phyloP scores from a whole-genome alignment of 2,329 filamentous ascomycete genomes.

The Claviceps sp. region DNA sequence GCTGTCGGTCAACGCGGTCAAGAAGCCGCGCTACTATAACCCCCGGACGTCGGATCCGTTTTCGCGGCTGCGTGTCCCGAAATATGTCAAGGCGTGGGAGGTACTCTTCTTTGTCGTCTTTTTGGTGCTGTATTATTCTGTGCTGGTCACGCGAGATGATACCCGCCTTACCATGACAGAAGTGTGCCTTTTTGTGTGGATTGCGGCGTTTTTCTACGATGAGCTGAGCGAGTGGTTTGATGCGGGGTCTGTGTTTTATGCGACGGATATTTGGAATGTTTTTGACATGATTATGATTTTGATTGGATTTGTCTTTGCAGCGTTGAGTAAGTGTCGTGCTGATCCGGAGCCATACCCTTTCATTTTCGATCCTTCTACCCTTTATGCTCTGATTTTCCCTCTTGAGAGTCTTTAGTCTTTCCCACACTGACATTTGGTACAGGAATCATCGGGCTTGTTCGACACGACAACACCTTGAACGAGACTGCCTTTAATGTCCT shows the following conservation, averaged over 20 bases:
- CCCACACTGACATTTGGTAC: background rate
- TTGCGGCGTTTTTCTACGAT: conserved; percentile 77
- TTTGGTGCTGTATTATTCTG: conserved; percentile 71
- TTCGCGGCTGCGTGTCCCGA: conserved; percentile 62
- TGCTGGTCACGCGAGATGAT: conserved; percentile 61
- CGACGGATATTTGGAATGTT: conserved; percentile 68
- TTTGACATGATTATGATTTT: conserved; percentile 63
- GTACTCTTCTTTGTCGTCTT: conserved; percentile 68
- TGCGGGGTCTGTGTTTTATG: conserved; percentile 76
- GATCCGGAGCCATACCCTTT: background rate
- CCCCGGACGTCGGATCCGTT: conserved; percentile 53
- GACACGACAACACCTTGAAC: conserved; percentile 47
- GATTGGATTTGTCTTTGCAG: conserved; percentile 57
- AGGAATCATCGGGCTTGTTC: conserved; percentile 27
- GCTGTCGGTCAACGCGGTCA: conserved; percentile 58
- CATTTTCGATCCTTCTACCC: background rate
- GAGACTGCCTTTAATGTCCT: conserved; percentile 82
- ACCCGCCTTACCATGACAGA: conserved; percentile 55
- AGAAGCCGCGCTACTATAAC: conserved; percentile 67
- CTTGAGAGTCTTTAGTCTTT: background rate
- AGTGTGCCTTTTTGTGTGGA: conserved; percentile 68
- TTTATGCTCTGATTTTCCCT: background rate
- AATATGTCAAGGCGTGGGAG: conserved; percentile 76
- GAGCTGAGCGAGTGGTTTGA: conserved; percentile 76
- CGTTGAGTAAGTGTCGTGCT: conserved; percentile 44